A percentile compares a stretch with the other conserved stretches of the same genome.
Conservation (phyloP, 805 yeast species). For the Spathaspora sp. region DNA sequence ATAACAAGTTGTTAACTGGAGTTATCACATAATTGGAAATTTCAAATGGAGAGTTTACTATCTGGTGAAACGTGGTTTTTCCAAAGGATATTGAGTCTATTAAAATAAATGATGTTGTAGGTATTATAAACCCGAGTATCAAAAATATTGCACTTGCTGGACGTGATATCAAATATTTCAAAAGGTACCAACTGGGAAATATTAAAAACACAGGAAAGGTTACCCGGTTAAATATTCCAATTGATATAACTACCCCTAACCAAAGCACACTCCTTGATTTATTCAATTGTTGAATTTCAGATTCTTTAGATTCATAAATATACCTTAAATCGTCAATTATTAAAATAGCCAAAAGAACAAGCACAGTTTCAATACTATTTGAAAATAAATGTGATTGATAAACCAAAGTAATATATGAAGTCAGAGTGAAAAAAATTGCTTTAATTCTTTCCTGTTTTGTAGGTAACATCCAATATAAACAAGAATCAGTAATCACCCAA, state of each 20-base stretch:
- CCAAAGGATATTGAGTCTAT: conserved; percentile 53
- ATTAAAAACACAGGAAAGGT: conserved; percentile 76
- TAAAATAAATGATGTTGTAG: conserved; percentile 36
- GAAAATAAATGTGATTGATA: conserved; percentile 87
- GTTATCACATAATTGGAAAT: conserved; percentile 47
- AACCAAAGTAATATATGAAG: conserved; percentile 68
- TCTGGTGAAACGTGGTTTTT: background rate
- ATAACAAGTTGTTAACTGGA: conserved; percentile 72
- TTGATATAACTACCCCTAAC: conserved; percentile 49
- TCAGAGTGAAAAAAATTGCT: conserved; percentile 47
- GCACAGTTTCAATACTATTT: conserved; percentile 73
- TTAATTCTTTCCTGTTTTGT: conserved; percentile 47
- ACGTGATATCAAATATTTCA: conserved; percentile 39
- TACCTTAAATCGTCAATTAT: conserved; percentile 43
- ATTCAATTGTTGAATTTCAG: background rate
- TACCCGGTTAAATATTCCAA: conserved; percentile 82
- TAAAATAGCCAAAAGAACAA: conserved; percentile 49
- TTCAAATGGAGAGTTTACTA: conserved; percentile 4
- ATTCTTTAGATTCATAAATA: conserved; percentile 11
- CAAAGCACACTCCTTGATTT: conserved; percentile 10
- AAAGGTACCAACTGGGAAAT: conserved; percentile 52
- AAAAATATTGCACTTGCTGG: conserved; percentile 25
- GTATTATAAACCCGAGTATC: conserved; percentile 26
- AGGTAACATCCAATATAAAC: conserved; percentile 45
- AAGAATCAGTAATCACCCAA: conserved; percentile 37